Evolutionary conservation across 1,284 basidiomycete genomes (phyloP).

Genomic region (Mycosarcoma mackinlayi): DNA sequence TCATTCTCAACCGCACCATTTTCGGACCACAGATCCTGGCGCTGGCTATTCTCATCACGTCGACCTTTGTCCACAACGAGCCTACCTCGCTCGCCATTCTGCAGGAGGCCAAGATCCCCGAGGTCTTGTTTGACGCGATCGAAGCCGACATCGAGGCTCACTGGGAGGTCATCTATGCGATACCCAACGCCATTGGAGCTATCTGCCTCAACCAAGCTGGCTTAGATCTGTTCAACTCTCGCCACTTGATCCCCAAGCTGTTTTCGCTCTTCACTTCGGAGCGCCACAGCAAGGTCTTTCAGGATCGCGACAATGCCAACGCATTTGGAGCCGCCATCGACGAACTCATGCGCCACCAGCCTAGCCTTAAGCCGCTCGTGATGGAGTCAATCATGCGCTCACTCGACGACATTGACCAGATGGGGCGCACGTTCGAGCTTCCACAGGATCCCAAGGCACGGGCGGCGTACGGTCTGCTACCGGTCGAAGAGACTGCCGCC

Average conservation of each 20-base stretch:
- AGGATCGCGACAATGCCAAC: slow-evolving; percentile 91
- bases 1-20: slow-evolving; percentile 82
- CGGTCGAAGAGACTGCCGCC: slow-evolving; percentile 24
- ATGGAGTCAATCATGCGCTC: slow-evolving; percentile 48
- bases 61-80: slow-evolving; percentile 98
- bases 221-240: slow-evolving; percentile 79
- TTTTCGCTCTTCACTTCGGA: slow-evolving; percentile 88
- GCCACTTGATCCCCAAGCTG: slow-evolving; percentile 83
- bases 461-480: slow-evolving; percentile 47
- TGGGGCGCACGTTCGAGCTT: slow-evolving; percentile 73
- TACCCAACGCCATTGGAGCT: slow-evolving; percentile 96
- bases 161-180: slow-evolving; percentile 83
- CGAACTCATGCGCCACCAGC: slow-evolving; percentile 96
- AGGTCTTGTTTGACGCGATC: slow-evolving; percentile 86
- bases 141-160: slow-evolving; percentile 80
- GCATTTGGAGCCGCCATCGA: slow-evolving; percentile 89
- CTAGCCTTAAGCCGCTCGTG: slow-evolving; percentile 81
- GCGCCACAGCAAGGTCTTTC: slow-evolving; percentile 83
- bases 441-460: slow-evolving; percentile 43
- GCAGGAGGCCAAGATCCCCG: slow-evolving; percentile 90
- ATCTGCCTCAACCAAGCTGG: slow-evolving; percentile 93
- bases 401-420: slow-evolving; percentile 72
- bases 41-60: slow-evolving; percentile 88
- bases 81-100: slow-evolving; percentile 92
- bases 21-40: slow-evolving; percentile 90